Percentiles rank a stretch among this genome's conserved stretches.
Evolutionary conservation across 2,329 filamentous ascomycete genomes (phyloP).

Genomic region (Fusarium transvaalense): DNA sequence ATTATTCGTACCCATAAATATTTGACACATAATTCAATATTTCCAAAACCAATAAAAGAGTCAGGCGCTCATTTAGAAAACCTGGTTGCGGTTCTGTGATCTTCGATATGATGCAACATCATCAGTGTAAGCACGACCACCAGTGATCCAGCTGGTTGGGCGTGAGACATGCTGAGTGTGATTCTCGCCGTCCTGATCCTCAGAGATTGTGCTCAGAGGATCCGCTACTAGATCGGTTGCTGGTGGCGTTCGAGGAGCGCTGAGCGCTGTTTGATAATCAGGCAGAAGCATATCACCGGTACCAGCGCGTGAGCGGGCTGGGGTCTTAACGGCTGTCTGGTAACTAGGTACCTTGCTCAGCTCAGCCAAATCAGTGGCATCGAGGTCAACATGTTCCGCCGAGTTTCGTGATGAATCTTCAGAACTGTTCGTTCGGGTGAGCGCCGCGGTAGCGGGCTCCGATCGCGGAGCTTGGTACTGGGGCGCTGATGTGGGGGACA

Average conservation of each 20-base stretch:
- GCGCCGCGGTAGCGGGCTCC: constrained; percentile 58
- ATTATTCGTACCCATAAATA: constrained; percentile 26
- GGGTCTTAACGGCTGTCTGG: constrained; percentile 76
- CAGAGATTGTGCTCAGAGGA: constrained; percentile 51
- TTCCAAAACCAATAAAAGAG: constrained; percentile 5
- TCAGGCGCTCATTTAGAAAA: constrained; percentile 21
- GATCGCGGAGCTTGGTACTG: constrained; percentile 55
- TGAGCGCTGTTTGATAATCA: constrained; percentile 74
- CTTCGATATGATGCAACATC: constrained; percentile 42
- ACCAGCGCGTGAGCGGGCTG: constrained; percentile 66
- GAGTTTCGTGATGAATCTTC: constrained; percentile 67
- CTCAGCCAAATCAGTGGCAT: constrained; percentile 71
- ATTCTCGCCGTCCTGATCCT: constrained; percentile 48
- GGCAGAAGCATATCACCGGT: constrained; percentile 67
- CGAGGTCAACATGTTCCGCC: constrained; percentile 67
- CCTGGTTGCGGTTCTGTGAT: constrained; percentile 40
- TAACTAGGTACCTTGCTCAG: constrained; percentile 83
- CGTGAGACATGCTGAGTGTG: constrained; percentile 44
- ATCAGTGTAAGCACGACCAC: constrained; percentile 45
- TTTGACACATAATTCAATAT: constrained; percentile 9
- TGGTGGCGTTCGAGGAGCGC: constrained; percentile 63
- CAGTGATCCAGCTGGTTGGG: constrained; percentile 42
- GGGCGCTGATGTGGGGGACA: constrained; percentile 57
- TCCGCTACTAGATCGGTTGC: constrained; percentile 51
- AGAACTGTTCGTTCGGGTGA: constrained; percentile 67